Evolutionary conservation across 495 filamentous ascomycete genomes (phyloP), one percentile per base, ranked within the genome.

Genomic region (Lineolata rhizophorae): DNA sequence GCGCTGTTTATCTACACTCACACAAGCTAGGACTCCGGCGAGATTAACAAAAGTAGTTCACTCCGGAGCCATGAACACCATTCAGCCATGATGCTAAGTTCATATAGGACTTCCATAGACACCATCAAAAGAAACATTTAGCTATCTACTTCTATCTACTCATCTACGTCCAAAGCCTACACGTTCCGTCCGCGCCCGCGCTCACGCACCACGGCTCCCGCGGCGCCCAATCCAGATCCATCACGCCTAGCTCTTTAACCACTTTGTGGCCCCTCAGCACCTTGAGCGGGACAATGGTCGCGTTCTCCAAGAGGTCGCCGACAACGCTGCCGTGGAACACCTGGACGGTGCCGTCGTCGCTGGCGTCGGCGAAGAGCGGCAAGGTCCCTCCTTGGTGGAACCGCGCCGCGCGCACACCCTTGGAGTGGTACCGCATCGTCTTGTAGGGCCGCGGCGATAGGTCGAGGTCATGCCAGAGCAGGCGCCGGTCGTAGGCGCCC

Each of bases 391-490:
- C 71, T 31, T 67, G 68, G 52, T 97, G 87, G 54, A 76, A 94
- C 42, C 64, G 67, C 13, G 94, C 90, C 6, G 70, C 65, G 12
- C 87, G 68, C 38, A 97, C 84, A 29, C 87, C 90, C 53, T 87
- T 77, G 42, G 64, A 54, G 53, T 97, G 87, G 55, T 93, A 95
- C 13, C 87, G 65, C 48, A 97, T 68, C 4, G 83, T 92, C 61
- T 93, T 93, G 58, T 93, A 95, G 0, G 87, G 87, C 32, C 73
- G 67, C 32, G 65, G 67, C 1, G 80, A 87, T 16, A 95, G 70
- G 36, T 95, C 90, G 17, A 97, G 65, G 55, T 97, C 87, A 48
- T 95, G 87, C 90, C 90, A 97, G 31, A 97, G 62, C 3, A 97
- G 63, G 30, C 84, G 74, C 36, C 79, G 75, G 52, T 97, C 87